phyloP scores from a whole-genome alignment of 306 rosid species.

The Corylus heterophylla region DNA sequence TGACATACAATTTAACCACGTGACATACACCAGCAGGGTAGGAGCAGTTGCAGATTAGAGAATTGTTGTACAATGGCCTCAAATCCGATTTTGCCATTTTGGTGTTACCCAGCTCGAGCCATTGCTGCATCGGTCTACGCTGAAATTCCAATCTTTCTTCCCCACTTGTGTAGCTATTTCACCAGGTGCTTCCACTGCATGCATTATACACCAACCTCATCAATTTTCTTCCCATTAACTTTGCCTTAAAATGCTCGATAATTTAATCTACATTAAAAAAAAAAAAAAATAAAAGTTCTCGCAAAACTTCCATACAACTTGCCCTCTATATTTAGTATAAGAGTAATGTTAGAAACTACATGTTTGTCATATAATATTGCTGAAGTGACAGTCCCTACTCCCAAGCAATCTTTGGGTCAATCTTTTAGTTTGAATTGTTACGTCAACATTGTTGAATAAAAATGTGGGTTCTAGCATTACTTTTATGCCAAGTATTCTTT shows the following conservation, averaged over 20 bases:
- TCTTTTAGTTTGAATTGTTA: no score
- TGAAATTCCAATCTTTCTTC: conserved; percentile 26
- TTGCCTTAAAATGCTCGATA: neutral
- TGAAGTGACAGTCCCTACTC: no score
- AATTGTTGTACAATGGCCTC: conserved; percentile 17
- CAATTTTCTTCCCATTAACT: neutral
- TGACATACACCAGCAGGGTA: conserved; percentile 11
- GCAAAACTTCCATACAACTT: no score
- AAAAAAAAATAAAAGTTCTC: no score
- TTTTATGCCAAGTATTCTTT: no score
- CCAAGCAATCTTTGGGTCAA: no score
- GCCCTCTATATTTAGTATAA: no score
- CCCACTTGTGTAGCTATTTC: conserved; percentile 20
- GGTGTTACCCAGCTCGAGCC: conserved; percentile 14
- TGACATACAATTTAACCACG: conserved; percentile 12
- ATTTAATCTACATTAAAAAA: no score
- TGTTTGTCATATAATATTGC: no score
- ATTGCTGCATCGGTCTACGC: conserved; percentile 19
- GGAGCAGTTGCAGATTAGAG: conserved; percentile 26
- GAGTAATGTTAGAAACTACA: no score
- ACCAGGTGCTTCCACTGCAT: conserved; percentile 16
- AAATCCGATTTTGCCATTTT: neutral
- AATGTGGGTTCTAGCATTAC: no score
- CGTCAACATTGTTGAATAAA: no score
- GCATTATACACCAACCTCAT: neutral